These are phyloP conservation scores for Tricholoma flavovirens DNA, from an alignment of 768 basidiomycete species.

Conservation along the genomic window DNA sequence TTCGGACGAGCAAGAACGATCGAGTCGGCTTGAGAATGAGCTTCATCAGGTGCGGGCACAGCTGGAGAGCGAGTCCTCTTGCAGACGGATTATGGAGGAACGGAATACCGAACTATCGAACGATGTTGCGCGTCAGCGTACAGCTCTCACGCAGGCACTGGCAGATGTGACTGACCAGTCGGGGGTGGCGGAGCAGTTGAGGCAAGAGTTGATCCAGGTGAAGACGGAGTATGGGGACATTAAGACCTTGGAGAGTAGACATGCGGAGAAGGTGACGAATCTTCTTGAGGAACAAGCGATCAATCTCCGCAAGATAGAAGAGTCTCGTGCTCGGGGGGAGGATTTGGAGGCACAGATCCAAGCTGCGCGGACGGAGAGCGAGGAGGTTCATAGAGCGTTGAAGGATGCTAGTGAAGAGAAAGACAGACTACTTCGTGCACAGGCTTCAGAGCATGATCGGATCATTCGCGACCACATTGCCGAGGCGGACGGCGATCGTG, in stretches of 20 bases:
- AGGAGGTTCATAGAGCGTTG: constrained; percentile 62
- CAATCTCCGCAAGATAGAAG: constrained; percentile 66
- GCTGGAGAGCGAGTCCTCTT: constrained; percentile 56
- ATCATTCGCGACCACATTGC: constrained; percentile 82
- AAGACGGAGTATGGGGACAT: constrained; percentile 62
- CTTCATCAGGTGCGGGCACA: constrained; percentile 57
- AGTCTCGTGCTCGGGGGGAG: constrained; percentile 67
- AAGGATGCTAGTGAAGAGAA: constrained; percentile 70
- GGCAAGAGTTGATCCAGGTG: constrained; percentile 59
- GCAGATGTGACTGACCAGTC: constrained; percentile 67
- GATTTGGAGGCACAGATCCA: constrained; percentile 73
- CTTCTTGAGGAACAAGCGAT: constrained; percentile 74
- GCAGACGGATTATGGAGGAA: constrained; percentile 58
- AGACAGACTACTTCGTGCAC: constrained; percentile 65
- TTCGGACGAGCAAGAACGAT: constrained; percentile 43
- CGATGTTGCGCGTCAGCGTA: constrained; percentile 52
- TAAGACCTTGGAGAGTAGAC: constrained; percentile 59
- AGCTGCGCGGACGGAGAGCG: constrained; percentile 64
- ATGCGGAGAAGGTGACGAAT: constrained; percentile 54
- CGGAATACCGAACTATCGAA: constrained; percentile 51
- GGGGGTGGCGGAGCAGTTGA: constrained; percentile 48
- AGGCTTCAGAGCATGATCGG: constrained; percentile 61
- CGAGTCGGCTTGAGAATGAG: constrained; percentile 58
- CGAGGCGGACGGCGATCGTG: constrained; percentile 91
- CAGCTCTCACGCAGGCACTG: constrained; percentile 51